phyloP scores from a whole-genome alignment of 2,329 filamentous ascomycete genomes.

The Paraphaeosphaeria sporulosa region DNA sequence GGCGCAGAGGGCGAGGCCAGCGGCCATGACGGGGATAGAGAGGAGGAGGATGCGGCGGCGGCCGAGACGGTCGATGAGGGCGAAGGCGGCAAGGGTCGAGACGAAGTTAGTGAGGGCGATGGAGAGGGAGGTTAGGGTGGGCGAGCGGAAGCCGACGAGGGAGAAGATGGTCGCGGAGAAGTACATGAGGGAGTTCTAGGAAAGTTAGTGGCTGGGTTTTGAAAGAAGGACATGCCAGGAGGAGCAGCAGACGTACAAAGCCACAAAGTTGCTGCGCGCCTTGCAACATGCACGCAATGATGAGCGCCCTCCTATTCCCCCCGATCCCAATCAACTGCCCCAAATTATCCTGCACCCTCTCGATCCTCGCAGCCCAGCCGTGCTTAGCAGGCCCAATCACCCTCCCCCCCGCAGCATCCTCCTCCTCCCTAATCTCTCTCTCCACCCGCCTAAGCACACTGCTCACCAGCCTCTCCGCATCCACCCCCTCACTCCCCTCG shows the following conservation, averaged over 20 bases:
- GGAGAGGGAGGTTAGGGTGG: constrained; percentile 54
- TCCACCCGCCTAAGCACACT: constrained; percentile 73
- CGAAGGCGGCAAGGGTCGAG: constrained; percentile 56
- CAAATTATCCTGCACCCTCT: constrained; percentile 63
- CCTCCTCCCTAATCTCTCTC: constrained; percentile 75
- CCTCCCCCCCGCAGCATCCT: constrained; percentile 56
- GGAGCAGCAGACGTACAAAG: constrained; percentile 41
- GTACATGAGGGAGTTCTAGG: constrained; percentile 57
- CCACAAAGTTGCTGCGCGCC: constrained; percentile 86
- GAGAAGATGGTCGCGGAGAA: constrained; percentile 58
- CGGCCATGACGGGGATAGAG: constrained; percentile 84
- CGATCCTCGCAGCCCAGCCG: constrained; percentile 47
- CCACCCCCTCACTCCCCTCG: constrained; percentile 46
- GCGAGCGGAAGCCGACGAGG: constrained; percentile 55
- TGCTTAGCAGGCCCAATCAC: constrained; percentile 39
- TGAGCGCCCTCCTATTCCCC: constrained; percentile 75
- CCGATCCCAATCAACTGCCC: constrained; percentile 52
- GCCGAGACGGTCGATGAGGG: constrained; percentile 54
- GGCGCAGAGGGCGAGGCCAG: constrained; percentile 74
- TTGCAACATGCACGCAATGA: constrained; percentile 86
- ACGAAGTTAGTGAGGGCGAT: constrained; percentile 56
- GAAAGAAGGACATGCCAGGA: not conserved
- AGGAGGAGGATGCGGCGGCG: constrained; percentile 72
- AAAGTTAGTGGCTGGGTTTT: not conserved
- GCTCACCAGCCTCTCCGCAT: constrained; percentile 60